Base-by-base conservation (phyloP, 2,329 filamentous ascomycete genomes). In the Clonostachys chloroleuca region DNA sequence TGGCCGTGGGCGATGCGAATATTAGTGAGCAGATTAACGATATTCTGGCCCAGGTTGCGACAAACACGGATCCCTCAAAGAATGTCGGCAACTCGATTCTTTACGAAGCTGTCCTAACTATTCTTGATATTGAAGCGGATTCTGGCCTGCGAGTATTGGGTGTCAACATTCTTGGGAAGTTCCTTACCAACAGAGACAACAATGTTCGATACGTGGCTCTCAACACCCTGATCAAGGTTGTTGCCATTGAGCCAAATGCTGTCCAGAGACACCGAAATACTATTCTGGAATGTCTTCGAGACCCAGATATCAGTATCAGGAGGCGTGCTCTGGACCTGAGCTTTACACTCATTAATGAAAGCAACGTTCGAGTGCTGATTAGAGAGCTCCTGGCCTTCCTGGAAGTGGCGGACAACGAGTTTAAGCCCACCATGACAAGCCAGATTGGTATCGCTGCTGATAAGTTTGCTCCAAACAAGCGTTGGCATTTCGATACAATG, bases 401-500 rank as follows among this genome's bases (percentile, higher is more conserved):
- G 49, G 94, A 99, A 66, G 91, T 96, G 45, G 92, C 95, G 47
- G 94, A 99, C 60, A 96, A 95, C 54, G 94, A 99, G 66, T 99
- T 99, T 74, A 99, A 99, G 72, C 89, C 94, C 7, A 89, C 90
- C 46, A 96, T 99, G 92, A 99, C 94, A 2, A 94, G 87, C 46
- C 94, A 99, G 62, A 99, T 99, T 64, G 94, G 94, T 20, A 90
- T 99, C 58, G 94, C 95, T 12, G 94, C 95, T 7, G 94, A 99
- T 66, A 85, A 92, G 54, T 99, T 90, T 67, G 89, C 94, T 3
- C 95, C 94, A 1, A 97, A 94, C 70, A 97, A 97, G 72, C 80
- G 94, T 63, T 99, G 94, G 94, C 94, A 99, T 63, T 87, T 97
- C 56, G 94, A 99, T 61, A 99, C 95, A 3, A 96, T 99, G 86